phyloP scores from a whole-genome alignment of 1,139 yeast species.

The Yamadazyma taylorii region DNA sequence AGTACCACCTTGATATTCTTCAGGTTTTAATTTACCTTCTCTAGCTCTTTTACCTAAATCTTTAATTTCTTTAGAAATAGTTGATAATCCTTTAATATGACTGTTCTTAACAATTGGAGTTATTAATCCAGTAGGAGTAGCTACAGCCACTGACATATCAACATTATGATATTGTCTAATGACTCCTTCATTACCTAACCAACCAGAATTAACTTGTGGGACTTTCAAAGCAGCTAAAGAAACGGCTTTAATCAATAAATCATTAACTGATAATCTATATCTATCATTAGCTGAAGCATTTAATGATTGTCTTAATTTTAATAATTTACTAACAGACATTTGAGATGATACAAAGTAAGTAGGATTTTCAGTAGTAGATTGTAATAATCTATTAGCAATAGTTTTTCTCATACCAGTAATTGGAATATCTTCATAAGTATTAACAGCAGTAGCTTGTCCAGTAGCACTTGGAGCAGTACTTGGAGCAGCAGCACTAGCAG shows the following conservation, averaged over 20 bases:
- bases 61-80: constrained; percentile 82
- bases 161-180: constrained; percentile 90
- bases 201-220: constrained; percentile 91
- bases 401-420: constrained; percentile 91
- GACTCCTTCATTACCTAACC: constrained; percentile 87
- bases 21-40: constrained; percentile 87
- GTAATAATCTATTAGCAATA: constrained; percentile 83
- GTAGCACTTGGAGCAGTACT: constrained; percentile 51
- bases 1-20: constrained; percentile 99
- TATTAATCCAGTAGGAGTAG: constrained; percentile 95
- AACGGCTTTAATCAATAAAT: constrained; percentile 89
- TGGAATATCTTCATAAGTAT: constrained; percentile 78
- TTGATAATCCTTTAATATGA: constrained; percentile 78
- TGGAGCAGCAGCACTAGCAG: constrained; percentile 44
- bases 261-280: constrained; percentile 91
- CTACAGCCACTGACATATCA: constrained; percentile 97
- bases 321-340: constrained; percentile 82
- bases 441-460: constrained; percentile 43
- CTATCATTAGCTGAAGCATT: constrained; percentile 84
- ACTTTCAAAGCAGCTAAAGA: constrained; percentile 88
- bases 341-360: constrained; percentile 88
- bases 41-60: constrained; percentile 96
- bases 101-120: constrained; percentile 94
- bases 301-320: constrained; percentile 88
- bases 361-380: constrained; percentile 86